A percentile compares a stretch with the other conserved stretches of the same genome.
Conservation (phyloP, 2,329 filamentous ascomycete species). For the Pestalotiopsis sp. region DNA sequence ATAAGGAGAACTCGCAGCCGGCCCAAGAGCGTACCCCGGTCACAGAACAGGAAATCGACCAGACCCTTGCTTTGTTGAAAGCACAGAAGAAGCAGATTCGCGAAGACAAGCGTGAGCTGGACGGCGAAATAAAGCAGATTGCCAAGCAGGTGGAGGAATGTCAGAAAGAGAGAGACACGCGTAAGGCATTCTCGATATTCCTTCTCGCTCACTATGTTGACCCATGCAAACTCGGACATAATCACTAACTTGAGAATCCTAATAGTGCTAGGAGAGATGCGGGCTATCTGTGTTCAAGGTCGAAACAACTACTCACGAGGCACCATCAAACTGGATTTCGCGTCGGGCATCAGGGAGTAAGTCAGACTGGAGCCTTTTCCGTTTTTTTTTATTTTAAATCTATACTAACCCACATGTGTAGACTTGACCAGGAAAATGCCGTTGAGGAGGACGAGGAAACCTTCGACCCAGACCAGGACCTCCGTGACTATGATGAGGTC, state of each 20-base stretch:
- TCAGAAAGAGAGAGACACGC: not conserved
- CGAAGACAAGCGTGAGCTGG: not conserved
- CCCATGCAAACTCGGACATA: not conserved
- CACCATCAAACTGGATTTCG: conserved; percentile 59
- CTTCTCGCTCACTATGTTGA: not conserved
- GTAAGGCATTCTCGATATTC: not conserved
- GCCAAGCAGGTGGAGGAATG: not conserved
- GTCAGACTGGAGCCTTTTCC: conserved; percentile 35
- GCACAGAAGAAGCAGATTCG: not conserved
- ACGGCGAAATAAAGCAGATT: not conserved
- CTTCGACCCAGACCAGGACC: conserved; percentile 55
- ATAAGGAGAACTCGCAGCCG: not conserved
- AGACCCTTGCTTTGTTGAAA: not conserved
- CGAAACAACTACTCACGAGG: conserved; percentile 56
- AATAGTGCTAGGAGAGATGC: conserved; percentile 1
- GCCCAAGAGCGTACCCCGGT: not conserved
- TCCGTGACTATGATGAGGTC: conserved; percentile 58
- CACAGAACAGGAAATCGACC: not conserved
- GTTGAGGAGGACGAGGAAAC: conserved; percentile 52
- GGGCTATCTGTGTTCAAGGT: conserved; percentile 46
- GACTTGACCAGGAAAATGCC: conserved; percentile 53
- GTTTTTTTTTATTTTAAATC: too few species aligned
- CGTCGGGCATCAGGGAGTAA: conserved; percentile 48
- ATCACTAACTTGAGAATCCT: not conserved
- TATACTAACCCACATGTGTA: conserved; percentile 12